Evolutionary conservation across 345 rosid genomes (phyloP).

Genomic region (Firmiana major): DNA sequence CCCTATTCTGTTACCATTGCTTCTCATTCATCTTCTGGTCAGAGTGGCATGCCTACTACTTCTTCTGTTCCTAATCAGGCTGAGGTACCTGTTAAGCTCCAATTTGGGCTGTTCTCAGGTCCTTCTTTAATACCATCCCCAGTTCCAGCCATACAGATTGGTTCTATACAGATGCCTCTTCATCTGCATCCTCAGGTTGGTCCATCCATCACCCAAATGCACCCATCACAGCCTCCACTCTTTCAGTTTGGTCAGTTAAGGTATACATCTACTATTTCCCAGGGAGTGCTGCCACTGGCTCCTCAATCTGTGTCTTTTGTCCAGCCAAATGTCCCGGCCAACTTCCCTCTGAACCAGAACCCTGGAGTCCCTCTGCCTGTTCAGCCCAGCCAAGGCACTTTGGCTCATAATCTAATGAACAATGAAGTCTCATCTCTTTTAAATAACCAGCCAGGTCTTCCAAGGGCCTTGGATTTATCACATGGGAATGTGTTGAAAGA

Average conservation of each 20-base stretch:
- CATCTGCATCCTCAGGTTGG: constrained; percentile 76
- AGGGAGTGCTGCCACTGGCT: constrained; percentile 63
- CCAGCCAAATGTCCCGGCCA: constrained; percentile 43
- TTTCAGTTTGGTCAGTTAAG: constrained; percentile 89
- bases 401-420: background rate
- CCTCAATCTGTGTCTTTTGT: constrained; percentile 57
- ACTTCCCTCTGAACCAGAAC: constrained; percentile 50
- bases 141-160: constrained; percentile 96
- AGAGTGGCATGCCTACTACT: constrained; percentile 34
- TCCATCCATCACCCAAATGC: constrained; percentile 57
- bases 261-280: constrained; percentile 76
- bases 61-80: constrained; percentile 46
- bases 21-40: constrained; percentile 40
- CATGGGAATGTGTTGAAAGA: constrained; percentile 35
- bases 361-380: constrained; percentile 37
- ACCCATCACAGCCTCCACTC: constrained; percentile 65
- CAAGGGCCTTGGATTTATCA: constrained; percentile 37
- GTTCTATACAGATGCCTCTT: constrained; percentile 99
- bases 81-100: constrained; percentile 71
- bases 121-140: constrained; percentile 89
- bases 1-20: constrained; percentile 32
- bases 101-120: constrained; percentile 94
- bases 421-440: constrained; percentile 23
- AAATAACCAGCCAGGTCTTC: constrained; percentile 43
- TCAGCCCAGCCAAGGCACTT: constrained; percentile 40